Evolutionary conservation across 768 basidiomycete genomes (phyloP).

Genomic region (Russula dissimulans): DNA sequence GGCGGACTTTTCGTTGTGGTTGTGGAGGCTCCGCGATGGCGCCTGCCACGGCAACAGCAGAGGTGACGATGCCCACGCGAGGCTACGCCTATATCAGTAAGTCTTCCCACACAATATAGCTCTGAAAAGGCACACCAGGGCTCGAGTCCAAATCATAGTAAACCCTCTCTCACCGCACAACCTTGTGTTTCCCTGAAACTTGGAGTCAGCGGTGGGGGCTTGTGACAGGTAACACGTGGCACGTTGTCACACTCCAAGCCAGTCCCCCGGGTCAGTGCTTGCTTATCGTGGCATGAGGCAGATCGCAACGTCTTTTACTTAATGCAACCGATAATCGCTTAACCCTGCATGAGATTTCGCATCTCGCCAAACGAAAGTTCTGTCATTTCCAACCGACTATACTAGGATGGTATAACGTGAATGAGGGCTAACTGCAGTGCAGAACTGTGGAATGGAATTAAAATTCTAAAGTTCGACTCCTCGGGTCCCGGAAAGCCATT

Average conservation of each 20-base stretch:
- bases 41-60: not conserved
- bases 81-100: not conserved
- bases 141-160: conserved; percentile 12
- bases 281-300: not conserved
- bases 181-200: not conserved
- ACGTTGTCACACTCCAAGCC: not conserved
- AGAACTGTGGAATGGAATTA: not conserved
- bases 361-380: not conserved
- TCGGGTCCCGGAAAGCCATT: not conserved
- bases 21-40: not conserved
- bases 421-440: not conserved
- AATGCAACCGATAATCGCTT: not conserved
- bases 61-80: conserved; percentile 1
- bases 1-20: conserved; percentile 9
- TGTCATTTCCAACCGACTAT: not conserved
- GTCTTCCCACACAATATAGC: not conserved
- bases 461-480: conserved; percentile 8
- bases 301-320: not conserved
- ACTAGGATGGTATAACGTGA: too few relatives aligned
- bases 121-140: not conserved
- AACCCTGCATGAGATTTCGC: not conserved
- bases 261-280: too few relatives aligned
- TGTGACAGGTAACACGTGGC: conserved; percentile 4
- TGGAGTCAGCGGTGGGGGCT: not conserved
- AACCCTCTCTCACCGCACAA: not conserved